Percentiles rank a stretch among this genome's conserved stretches.
phyloP scores from a whole-genome alignment of 2,329 filamentous ascomycete species.

The Chaetothyriales sp. region DNA sequence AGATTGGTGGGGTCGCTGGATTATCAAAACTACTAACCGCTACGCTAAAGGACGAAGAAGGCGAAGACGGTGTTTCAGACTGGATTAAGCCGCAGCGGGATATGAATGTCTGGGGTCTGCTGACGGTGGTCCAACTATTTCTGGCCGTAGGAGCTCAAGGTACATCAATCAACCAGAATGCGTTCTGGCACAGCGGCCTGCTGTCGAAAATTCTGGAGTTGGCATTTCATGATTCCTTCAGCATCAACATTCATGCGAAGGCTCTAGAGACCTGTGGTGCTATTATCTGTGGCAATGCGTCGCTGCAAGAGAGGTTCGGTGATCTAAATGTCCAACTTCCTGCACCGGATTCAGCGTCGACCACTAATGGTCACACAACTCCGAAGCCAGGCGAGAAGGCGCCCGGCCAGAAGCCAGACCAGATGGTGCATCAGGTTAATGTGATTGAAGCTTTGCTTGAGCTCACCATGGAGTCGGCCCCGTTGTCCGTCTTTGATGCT shows the following conservation, averaged over 20 bases:
- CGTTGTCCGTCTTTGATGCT: conserved; percentile 58
- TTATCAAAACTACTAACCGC: conserved; percentile 56
- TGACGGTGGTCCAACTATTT: conserved; percentile 78
- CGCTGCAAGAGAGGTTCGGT: conserved; percentile 77
- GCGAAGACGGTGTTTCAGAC: conserved; percentile 47
- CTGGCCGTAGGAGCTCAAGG: conserved; percentile 66
- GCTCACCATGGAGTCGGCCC: conserved; percentile 56
- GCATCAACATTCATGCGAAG: conserved; percentile 68
- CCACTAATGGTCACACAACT: conserved; percentile 24
- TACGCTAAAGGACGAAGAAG: conserved; percentile 40
- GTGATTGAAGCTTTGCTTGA: conserved; percentile 90
- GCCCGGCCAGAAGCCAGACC: conserved; percentile 3
- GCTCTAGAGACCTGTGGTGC: conserved; percentile 77
- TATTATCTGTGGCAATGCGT: conserved; percentile 66
- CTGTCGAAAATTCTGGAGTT: conserved; percentile 68
- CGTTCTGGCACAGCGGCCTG: conserved; percentile 73
- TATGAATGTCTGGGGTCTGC: conserved; percentile 80
- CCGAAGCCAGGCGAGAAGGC: conserved; percentile 6
- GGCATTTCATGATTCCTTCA: conserved; percentile 61
- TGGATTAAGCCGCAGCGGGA: conserved; percentile 70
- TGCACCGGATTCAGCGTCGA: conserved; percentile 17
- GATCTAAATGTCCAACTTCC: conserved; percentile 57
- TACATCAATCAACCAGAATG: conserved; percentile 68
- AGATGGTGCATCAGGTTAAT: conserved; percentile 34
- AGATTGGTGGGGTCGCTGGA: conserved; percentile 68